Percentiles rank a stretch among this genome's conserved stretches.
These are phyloP conservation scores for Aspergillus pseudotamarii DNA, from an alignment of 2,329 filamentous ascomycete species.

Conservation along the genomic window DNA sequence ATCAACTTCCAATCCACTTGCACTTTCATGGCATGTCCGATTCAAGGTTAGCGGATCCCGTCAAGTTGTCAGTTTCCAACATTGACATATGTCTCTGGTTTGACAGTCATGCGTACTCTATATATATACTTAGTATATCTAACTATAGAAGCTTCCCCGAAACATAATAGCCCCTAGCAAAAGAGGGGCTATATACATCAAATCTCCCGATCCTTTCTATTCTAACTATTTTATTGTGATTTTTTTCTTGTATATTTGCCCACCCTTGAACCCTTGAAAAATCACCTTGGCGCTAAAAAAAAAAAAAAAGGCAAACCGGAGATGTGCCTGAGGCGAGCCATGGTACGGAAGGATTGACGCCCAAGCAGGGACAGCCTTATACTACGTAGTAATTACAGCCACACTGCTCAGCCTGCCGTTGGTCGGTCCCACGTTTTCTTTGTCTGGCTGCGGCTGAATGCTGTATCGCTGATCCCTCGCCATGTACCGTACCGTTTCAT, in stretches of 20 bases:
- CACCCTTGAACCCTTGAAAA: neutral
- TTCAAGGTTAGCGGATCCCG: neutral
- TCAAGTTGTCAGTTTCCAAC: neutral
- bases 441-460: constrained; percentile 24
- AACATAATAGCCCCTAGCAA: neutral
- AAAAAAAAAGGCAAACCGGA: neutral
- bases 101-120: neutral
- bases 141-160: neutral
- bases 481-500: constrained; percentile 8
- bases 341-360: constrained; percentile 15
- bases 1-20: neutral
- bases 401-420: constrained; percentile 21
- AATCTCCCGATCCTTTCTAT: neutral
- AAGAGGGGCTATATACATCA: neutral
- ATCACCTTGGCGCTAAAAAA: neutral
- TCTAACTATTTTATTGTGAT: neutral
- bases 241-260: neutral
- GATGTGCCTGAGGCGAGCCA: constrained; percentile 4
- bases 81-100: neutral
- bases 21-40: neutral
- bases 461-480: constrained; percentile 9
- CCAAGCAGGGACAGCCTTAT: constrained; percentile 15
- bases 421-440: constrained; percentile 9
- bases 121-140: neutral
- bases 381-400: constrained; percentile 20